These are phyloP conservation scores for Gracilaria vermiculophylla DNA, from an alignment of 23 red algal species.

Conservation along the genomic window DNA sequence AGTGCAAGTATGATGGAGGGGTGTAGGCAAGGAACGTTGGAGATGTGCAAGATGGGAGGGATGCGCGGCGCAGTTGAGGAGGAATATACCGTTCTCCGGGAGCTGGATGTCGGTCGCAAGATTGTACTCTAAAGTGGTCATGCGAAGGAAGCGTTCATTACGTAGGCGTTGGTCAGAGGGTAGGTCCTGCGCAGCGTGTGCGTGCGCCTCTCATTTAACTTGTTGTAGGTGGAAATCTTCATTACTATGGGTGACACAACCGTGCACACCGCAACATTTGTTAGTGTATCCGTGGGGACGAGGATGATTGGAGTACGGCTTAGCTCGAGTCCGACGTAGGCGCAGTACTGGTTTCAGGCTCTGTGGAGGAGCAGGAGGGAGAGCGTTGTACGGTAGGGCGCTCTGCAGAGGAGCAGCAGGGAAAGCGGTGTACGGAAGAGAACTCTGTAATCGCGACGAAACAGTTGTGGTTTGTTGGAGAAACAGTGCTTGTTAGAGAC, in stretches of 20 bases:
- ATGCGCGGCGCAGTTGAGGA: background rate
- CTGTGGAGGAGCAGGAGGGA: too few relatives aligned
- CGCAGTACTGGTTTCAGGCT: too few relatives aligned
- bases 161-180: too few relatives aligned
- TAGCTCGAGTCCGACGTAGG: background rate
- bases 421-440: too few relatives aligned
- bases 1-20: background rate
- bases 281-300: background rate
- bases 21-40: background rate
- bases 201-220: background rate
- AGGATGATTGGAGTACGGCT: background rate
- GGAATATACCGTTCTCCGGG: background rate
- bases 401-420: too few relatives aligned
- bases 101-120: too few relatives aligned
- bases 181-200: background rate
- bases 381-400: too few relatives aligned
- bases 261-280: conserved; percentile 10
- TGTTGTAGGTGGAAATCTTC: background rate
- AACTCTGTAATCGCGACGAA: too few relatives aligned
- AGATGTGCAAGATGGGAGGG: conserved; percentile 1
- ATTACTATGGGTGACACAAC: conserved; percentile 3
- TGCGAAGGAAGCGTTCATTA: background rate
- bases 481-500: too few relatives aligned
- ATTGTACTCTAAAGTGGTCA: background rate
- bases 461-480: too few relatives aligned